phyloP scores from a whole-genome alignment of 73 alveolate species.

The Effrenium voratum region DNA sequence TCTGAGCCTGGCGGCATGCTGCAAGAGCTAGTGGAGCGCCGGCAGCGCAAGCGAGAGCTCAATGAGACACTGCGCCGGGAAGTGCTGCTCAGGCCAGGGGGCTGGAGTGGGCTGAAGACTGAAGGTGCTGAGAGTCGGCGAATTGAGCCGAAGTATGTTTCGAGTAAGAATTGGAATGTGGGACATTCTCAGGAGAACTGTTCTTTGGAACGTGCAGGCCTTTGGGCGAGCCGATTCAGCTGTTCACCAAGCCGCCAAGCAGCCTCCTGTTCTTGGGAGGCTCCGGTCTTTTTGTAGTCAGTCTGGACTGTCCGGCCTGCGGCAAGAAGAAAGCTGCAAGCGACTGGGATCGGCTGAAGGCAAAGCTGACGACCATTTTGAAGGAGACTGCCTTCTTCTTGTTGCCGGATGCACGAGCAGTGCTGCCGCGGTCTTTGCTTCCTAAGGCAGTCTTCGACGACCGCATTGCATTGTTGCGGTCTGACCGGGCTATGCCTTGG shows the following conservation, averaged over 20 bases:
- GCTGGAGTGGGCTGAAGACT: no score
- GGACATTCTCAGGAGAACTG: no score
- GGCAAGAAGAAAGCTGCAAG: constrained; percentile 80
- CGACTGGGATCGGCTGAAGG: constrained; percentile 78
- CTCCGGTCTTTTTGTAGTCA: constrained; percentile 64
- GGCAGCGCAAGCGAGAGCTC: constrained; percentile 59
- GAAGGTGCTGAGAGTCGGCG: no score
- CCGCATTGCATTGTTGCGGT: constrained; percentile 23
- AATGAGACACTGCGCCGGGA: constrained; percentile 30
- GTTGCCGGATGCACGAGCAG: constrained; percentile 30
- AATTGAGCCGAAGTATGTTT: no score
- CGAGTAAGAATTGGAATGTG: no score
- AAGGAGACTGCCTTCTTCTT: constrained; percentile 55
- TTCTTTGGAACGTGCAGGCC: no score
- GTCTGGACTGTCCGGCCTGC: constrained; percentile 85
- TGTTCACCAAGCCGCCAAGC: constrained; percentile 86
- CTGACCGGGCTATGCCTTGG: constrained; percentile 80
- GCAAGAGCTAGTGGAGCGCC: constrained; percentile 67
- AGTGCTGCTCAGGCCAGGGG: constrained; percentile 26
- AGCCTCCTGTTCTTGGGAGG: constrained; percentile 36
- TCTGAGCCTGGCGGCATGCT: constrained; percentile 14
- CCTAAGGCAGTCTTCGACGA: constrained; percentile 47
- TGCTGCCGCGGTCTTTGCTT: constrained; percentile 52
- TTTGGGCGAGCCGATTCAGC: constrained; percentile 42
- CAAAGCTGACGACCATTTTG: constrained; percentile 23